Evolutionary conservation across 2,329 filamentous ascomycete species (phyloP), one percentile per base, ranked within the genome.

Genomic region (Scytalidium lignicola): DNA sequence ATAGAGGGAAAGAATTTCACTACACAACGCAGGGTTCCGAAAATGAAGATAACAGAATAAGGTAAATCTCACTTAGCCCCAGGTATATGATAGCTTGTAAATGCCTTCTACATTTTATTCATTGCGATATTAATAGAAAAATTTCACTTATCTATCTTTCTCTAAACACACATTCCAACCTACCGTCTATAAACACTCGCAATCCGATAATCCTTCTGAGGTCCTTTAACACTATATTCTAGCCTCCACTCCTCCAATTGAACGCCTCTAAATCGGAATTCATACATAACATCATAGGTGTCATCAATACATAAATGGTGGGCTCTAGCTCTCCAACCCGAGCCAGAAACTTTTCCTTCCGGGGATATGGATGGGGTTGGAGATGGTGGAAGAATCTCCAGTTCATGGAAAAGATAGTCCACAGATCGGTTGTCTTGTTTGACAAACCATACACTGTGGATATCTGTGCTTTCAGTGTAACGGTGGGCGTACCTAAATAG

Each of bases 391-490:
- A 32, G 26, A 13, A 90, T 87, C 50, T 85, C 76, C n/a, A 90
- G 69, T 54, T 83, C 77, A 58, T 90, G 86, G 65, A 91, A 92
- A 18, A 90, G 69, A 54, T 90, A 86, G 61, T 90, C 86, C 0
- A 83, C 82, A 13, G 74, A 74, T 48, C 72, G 71, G 15, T 73
- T 66, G 55, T 88, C 82, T 15, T 85, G 79, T 54, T 82, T 81
- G 37, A 81, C 81, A 57, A 90, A 90, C 86, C 86, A 91, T 1
- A 86, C 82, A 51, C 80, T 86, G 19, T 91, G 69, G 22, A 64
- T 66, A 58, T 90, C 85, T 1, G 61, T 69, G 50, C 48, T 58
- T 54, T 85, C 82, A 41, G 80, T 72, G 58, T 90, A 90, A 0
- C 86, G 78, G 73, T 86, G 90, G 1, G 88, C 74, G 58, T 91